A percentile compares a stretch with the other conserved stretches of the same genome.
Evolutionary conservation across 2,329 filamentous ascomycete species (phyloP).

Genomic region (Xylariaceae sp.): DNA sequence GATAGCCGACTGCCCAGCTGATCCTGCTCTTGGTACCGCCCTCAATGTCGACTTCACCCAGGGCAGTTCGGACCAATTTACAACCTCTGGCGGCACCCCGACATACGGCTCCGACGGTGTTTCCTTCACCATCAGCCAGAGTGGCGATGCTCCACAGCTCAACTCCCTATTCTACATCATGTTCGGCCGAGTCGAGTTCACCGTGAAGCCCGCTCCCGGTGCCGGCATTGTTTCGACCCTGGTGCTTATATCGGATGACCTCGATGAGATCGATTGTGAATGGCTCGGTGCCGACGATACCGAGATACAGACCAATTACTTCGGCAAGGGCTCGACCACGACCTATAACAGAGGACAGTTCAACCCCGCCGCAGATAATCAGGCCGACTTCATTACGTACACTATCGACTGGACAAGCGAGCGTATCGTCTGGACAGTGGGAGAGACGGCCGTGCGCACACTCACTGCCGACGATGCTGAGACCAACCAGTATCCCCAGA

Average conservation of each 20-base stretch:
- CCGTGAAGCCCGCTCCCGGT: slow-evolving; percentile 81
- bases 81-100: slow-evolving; percentile 60
- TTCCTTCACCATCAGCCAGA: slow-evolving; percentile 71
- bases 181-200: slow-evolving; percentile 89
- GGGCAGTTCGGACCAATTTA: slow-evolving; percentile 75
- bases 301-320: slow-evolving; percentile 95
- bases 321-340: slow-evolving; percentile 83
- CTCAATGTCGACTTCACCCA: slow-evolving; percentile 79
- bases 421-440: slow-evolving; percentile 83
- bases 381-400: slow-evolving; percentile 78
- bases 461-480: slow-evolving; percentile 67
- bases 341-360: slow-evolving; percentile 86
- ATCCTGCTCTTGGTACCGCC: slow-evolving; percentile 79
- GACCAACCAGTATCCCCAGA: slow-evolving; percentile 80
- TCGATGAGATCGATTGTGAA: slow-evolving; percentile 97
- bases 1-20: slow-evolving; percentile 65
- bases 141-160: slow-evolving; percentile 82
- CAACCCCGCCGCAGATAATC: slow-evolving; percentile 66
- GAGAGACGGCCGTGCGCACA: slow-evolving; percentile 71
- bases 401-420: slow-evolving; percentile 85
- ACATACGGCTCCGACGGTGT: slow-evolving; percentile 75
- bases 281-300: slow-evolving; percentile 77
- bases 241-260: slow-evolving; percentile 82
- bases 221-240: slow-evolving; percentile 90
- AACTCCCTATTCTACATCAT: slow-evolving; percentile 96